These are phyloP conservation scores for Crinitomyces ghanaensis DNA, from an alignment of 805 yeast genomes.

Conservation along the genomic window DNA sequence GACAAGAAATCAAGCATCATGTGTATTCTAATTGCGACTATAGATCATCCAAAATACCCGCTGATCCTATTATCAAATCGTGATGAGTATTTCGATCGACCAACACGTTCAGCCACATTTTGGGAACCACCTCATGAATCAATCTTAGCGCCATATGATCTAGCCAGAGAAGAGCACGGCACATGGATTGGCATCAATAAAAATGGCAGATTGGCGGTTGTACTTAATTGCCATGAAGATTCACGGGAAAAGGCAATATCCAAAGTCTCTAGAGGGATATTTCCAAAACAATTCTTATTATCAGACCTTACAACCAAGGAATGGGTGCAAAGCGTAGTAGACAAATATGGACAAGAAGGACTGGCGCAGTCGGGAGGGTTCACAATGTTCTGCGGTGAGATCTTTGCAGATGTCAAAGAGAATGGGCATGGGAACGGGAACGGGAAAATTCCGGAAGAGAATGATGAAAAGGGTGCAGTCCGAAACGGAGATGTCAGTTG, in stretches of 20 bases:
- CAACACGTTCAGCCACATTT: conserved; percentile 48
- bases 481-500: too few relatives aligned
- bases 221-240: conserved; percentile 62
- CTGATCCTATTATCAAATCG: conserved; percentile 70
- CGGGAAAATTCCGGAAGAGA: too few relatives aligned
- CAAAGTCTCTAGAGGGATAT: conserved; percentile 41
- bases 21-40: conserved; percentile 71
- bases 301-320: conserved; percentile 21
- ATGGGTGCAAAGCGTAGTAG: conserved; percentile 33
- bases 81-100: conserved; percentile 72
- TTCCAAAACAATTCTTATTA: conserved; percentile 37
- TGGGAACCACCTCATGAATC: conserved; percentile 25
- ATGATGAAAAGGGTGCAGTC: too few relatives aligned
- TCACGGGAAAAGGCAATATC: conserved; percentile 24
- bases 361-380: conserved; percentile 47
- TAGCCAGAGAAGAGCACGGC: conserved; percentile 65
- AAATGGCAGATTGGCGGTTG: conserved; percentile 51
- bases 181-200: conserved; percentile 80
- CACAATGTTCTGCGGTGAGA: conserved; percentile 42
- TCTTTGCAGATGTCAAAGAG: conserved; percentile 20
- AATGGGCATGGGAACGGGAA: conserved; percentile 17
- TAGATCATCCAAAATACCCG: conserved; percentile 61
- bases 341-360: conserved; percentile 18
- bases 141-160: conserved; percentile 60
- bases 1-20: conserved; percentile 31